Conservation (phyloP, 2,329 filamentous ascomycete species). For the Venturiaceae sp. region DNA sequence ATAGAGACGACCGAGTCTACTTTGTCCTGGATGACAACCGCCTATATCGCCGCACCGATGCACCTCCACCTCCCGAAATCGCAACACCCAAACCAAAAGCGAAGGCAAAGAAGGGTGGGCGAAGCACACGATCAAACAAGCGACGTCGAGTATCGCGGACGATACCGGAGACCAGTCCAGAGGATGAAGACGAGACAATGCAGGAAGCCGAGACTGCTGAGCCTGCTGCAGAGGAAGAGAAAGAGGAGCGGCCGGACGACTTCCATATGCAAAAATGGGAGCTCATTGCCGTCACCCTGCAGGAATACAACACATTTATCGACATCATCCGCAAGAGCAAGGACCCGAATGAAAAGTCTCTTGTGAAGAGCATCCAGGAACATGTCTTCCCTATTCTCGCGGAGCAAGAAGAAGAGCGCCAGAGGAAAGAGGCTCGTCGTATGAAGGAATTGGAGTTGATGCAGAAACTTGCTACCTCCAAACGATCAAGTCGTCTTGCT, state of each 20-base stretch:
- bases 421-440: constrained; percentile 62
- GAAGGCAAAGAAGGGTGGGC: constrained; percentile 54
- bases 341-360: constrained; percentile 74
- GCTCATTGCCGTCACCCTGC: constrained; percentile 72
- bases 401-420: constrained; percentile 58
- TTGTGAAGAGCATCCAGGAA: constrained; percentile 61
- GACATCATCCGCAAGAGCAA: constrained; percentile 62
- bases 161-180: constrained; percentile 20
- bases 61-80: constrained; percentile 48
- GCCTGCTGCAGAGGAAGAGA: constrained; percentile 24
- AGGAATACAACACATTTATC: constrained; percentile 67
- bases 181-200: constrained; percentile 27
- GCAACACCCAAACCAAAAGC: constrained; percentile 31
- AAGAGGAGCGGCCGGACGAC: constrained; percentile 39
- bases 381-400: constrained; percentile 80
- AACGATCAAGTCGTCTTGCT: constrained; percentile 84
- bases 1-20: constrained; percentile 76
- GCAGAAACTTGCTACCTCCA: constrained; percentile 85
- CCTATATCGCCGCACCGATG: constrained; percentile 79
- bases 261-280: constrained; percentile 79
- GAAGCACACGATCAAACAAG: constrained; percentile 57
- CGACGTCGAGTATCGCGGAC: constrained; percentile 51
- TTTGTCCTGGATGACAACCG: constrained; percentile 91
- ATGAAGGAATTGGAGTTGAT: constrained; percentile 73
- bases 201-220: constrained; percentile 28